Percentiles rank a stretch among this genome's conserved stretches.
These are phyloP conservation scores for Alternaria brassicicola DNA, from an alignment of 2,329 filamentous ascomycete genomes.

Conservation along the genomic window DNA sequence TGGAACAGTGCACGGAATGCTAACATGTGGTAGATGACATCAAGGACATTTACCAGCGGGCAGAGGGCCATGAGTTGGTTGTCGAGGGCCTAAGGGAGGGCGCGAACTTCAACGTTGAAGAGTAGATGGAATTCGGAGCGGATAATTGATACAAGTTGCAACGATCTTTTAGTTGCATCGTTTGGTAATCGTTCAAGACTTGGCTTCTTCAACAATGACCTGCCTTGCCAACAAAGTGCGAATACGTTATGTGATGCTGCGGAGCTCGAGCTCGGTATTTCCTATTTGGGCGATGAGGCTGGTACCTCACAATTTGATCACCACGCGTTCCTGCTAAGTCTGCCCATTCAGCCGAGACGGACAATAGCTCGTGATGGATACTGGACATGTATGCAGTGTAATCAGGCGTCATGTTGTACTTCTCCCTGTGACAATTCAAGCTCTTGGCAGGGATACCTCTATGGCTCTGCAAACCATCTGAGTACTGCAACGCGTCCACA, in stretches of 20 bases:
- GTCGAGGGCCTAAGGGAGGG: conserved; percentile 87
- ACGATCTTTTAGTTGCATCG: conserved; percentile 18
- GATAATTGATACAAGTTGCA: conserved; percentile 13
- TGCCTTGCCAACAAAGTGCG: conserved; percentile 8
- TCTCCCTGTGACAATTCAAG: conserved; percentile 7
- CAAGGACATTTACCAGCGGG: conserved; percentile 86
- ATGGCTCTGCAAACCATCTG: conserved; percentile 31
- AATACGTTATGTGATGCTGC: conserved; percentile 5
- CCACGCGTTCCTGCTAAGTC: background rate
- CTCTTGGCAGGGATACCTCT: conserved; percentile 28
- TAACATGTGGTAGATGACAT: conserved; percentile 75
- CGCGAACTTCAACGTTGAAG: conserved; percentile 70
- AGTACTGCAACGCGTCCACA: conserved; percentile 34
- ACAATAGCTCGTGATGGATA: background rate
- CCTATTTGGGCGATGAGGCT: conserved; percentile 9
- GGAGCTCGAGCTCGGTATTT: conserved; percentile 20
- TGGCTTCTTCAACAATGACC: conserved; percentile 15
- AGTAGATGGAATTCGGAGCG: conserved; percentile 26
- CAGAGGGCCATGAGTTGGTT: conserved; percentile 81
- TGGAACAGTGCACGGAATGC: background rate
- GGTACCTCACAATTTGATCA: background rate
- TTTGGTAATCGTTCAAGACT: conserved; percentile 5
- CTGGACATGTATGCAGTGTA: background rate
- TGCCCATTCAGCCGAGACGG: background rate
- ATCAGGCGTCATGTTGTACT: background rate